Evolutionary conservation across 345 rosid genomes (phyloP), one percentile per base, ranked within the genome.

Genomic region (Aquilaria yunnanensis): DNA sequence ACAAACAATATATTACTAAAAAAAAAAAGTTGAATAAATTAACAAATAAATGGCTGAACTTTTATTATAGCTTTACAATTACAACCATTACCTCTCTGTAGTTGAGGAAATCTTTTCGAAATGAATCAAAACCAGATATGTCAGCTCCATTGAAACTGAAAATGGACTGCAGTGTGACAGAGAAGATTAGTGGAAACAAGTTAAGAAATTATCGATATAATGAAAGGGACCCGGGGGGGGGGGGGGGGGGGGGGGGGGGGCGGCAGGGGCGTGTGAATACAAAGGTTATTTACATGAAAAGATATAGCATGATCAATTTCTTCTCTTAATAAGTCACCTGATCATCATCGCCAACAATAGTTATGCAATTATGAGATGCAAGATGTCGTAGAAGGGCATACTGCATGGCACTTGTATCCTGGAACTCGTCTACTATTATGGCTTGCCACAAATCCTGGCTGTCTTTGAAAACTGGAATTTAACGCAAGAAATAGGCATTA

Each of bases 121-220:
- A 92, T 61, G 93, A 89, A 78, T 84, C 83, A 80, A 92, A 92
- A 68, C 98, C 97, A 51, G 90, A 89, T 66, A 75, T 74, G 59
- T 92, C 90, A 10, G 97, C 97, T 74, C 97, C 98, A 61, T 87
- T 92, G 78, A 92, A 92, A 75, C 98, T 80, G 67, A 92, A 92
- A 67, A 89, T 92, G 56, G 98, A 85, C 97, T 92, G 90, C 77
- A 75, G 65, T 48, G 75, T 56, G 56, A 67, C 14, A 64, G 34
- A 33, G 41, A 12, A 23, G 49, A 60, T 59, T 60, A 34, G 16
- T 43, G 60, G 29, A 51, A 23, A 50, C 63, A 23, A 48, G 8
- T 50, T 53, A 12, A 51, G 54, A 33, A 12, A 10, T 57, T 32
- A 16, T 53, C 46, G 55, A 47, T 3, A 14, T 6, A 58, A 60